phyloP scores from a whole-genome alignment of 2,329 filamentous ascomycete species.

The Pseudogymnoascus sp. region DNA sequence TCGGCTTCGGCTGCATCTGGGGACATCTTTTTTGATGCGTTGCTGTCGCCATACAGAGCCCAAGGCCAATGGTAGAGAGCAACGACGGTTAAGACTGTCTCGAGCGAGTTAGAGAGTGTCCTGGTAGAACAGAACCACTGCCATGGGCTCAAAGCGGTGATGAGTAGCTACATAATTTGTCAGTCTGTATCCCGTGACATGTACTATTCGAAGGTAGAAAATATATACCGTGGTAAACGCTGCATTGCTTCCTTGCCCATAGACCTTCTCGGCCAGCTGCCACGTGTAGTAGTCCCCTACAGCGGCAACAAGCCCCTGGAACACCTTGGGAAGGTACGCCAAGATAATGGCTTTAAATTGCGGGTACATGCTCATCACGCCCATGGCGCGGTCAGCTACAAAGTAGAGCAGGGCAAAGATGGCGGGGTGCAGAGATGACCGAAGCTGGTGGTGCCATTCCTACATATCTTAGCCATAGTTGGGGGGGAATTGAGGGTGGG shows the following conservation, averaged over 20 bases:
- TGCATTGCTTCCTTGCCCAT: conserved; percentile 55
- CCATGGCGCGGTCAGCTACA: conserved; percentile 48
- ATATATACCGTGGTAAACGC: conserved; percentile 65
- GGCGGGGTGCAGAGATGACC: conserved; percentile 84
- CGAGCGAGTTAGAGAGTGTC: conserved; percentile 88
- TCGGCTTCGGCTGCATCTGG: conserved; percentile 16
- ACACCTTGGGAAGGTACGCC: conserved; percentile 61
- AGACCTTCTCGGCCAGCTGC: conserved; percentile 67
- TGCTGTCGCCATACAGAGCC: conserved; percentile 49
- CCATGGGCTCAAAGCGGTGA: conserved; percentile 76
- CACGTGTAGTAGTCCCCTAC: conserved; percentile 80
- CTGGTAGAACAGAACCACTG: conserved; percentile 93
- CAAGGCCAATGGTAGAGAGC: conserved; percentile 85
- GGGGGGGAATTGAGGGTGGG: not conserved
- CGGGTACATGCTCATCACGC: conserved; percentile 45
- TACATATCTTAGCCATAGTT: conserved; percentile 32
- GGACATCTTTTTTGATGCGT: conserved; percentile 13
- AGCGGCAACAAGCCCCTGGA: conserved; percentile 73
- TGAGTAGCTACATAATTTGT: conserved; percentile 47
- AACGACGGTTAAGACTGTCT: conserved; percentile 76
- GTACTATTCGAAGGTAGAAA: not conserved
- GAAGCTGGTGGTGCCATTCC: conserved; percentile 88
- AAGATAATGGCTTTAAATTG: conserved; percentile 57
- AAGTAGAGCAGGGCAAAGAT: conserved; percentile 74
- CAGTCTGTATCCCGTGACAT: not conserved